Percentiles rank a stretch among this genome's conserved stretches.
Evolutionary conservation across 2,329 filamentous ascomycete species (phyloP).

Genomic region (Calcarisporium arbuscula): DNA sequence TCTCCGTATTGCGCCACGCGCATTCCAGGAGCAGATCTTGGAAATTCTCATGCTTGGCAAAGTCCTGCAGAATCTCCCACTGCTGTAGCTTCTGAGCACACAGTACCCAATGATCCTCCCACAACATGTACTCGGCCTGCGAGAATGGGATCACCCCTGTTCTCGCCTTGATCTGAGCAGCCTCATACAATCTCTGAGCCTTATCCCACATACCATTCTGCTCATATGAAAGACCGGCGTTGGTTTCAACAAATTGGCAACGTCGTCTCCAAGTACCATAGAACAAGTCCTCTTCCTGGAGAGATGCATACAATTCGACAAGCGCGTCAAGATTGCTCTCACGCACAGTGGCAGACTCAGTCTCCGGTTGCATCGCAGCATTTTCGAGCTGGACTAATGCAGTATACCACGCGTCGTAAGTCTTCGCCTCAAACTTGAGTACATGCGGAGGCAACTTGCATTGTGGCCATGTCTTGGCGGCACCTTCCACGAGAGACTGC

Average conservation of each 20-base stretch:
- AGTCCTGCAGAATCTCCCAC: slow-evolving; percentile 96
- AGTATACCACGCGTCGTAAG: slow-evolving; percentile 97
- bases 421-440: slow-evolving; percentile 89
- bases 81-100: slow-evolving; percentile 98
- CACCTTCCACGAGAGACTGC: slow-evolving; percentile 83
- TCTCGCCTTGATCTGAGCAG: slow-evolving; percentile 91
- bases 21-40: slow-evolving; percentile 94
- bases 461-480: slow-evolving; percentile 74
- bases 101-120: slow-evolving; percentile 98
- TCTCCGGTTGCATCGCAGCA: slow-evolving; percentile 72
- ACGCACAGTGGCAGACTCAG: slow-evolving; percentile 75
- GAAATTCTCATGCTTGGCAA: slow-evolving; percentile 97
- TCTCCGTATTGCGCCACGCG: slow-evolving; percentile 91
- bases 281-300: slow-evolving; percentile 95
- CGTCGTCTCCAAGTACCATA: slow-evolving; percentile 95
- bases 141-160: slow-evolving; percentile 96
- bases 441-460: slow-evolving; percentile 95
- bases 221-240: slow-evolving; percentile 93
- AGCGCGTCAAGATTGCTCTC: slow-evolving; percentile 95
- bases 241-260: slow-evolving; percentile 95
- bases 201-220: slow-evolving; percentile 99
- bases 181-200: slow-evolving; percentile 93
- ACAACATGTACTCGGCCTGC: slow-evolving; percentile 95
- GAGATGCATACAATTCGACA: slow-evolving; percentile 82
- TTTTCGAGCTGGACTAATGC: slow-evolving; percentile 86